phyloP scores from a whole-genome alignment of 768 basidiomycete genomes.

The Leccinum rimulosum region DNA sequence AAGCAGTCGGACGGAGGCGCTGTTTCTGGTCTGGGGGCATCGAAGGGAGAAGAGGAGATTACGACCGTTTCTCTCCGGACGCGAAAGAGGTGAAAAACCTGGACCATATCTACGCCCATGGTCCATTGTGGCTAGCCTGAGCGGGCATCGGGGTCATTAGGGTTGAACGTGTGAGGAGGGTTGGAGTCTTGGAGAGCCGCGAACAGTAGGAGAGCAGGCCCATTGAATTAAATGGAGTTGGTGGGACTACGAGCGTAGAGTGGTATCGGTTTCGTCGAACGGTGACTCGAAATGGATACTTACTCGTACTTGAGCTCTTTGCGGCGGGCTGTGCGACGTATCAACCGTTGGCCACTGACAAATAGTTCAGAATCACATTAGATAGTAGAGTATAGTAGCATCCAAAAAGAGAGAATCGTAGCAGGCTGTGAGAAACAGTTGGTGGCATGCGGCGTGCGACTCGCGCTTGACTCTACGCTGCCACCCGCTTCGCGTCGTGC shows the following conservation, averaged over 20 bases:
- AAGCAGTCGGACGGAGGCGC: constrained; percentile 40
- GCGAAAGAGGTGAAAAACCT: constrained; percentile 57
- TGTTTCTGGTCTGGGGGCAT: constrained; percentile 28
- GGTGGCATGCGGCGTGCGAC: too few relatives aligned
- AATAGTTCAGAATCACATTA: too few relatives aligned
- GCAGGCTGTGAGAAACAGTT: too few relatives aligned
- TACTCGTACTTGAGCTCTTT: not conserved
- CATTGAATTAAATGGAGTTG: constrained; percentile 35
- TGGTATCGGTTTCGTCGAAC: constrained; percentile 29
- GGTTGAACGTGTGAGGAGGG: constrained; percentile 56
- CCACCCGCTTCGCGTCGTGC: too few relatives aligned
- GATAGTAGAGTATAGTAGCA: too few relatives aligned
- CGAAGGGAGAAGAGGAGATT: constrained; percentile 35
- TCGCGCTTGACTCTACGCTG: too few relatives aligned
- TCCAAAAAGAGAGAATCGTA: too few relatives aligned
- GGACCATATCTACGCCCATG: constrained; percentile 93
- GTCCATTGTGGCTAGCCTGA: constrained; percentile 74
- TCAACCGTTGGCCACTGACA: too few relatives aligned
- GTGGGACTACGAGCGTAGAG: constrained; percentile 38
- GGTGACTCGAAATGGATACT: constrained; percentile 37
- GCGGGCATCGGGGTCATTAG: constrained; percentile 67
- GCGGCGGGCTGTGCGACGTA: not conserved
- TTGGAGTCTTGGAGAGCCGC: constrained; percentile 51
- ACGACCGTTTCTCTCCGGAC: constrained; percentile 64
- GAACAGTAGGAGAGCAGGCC: constrained; percentile 35